phyloP scores from a whole-genome alignment of 306 rosid genomes.

The Vicia villosa region DNA sequence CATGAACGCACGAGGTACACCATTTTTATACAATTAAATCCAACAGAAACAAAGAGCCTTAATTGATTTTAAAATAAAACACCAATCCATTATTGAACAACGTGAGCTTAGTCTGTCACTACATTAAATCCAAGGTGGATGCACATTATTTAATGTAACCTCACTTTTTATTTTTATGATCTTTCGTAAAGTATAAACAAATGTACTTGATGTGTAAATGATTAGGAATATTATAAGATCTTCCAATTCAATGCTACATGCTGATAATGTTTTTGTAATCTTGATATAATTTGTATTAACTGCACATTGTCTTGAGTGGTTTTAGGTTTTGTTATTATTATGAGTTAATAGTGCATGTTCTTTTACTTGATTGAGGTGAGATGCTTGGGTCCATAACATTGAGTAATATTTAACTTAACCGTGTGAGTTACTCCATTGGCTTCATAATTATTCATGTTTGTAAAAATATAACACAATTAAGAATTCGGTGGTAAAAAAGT shows the following conservation, averaged over 20 bases:
- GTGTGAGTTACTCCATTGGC: too few relatives aligned
- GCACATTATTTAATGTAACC: constrained; percentile 24
- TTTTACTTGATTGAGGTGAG: neutral
- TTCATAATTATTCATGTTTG: too few relatives aligned
- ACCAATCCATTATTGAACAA: constrained; percentile 56
- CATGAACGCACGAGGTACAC: constrained; percentile 55
- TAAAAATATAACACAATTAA: too few relatives aligned
- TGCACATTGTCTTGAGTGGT: neutral
- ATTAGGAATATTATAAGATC: constrained; percentile 31
- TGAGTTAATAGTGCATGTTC: constrained; percentile 9
- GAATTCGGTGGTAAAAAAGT: too few relatives aligned
- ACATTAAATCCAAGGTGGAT: constrained; percentile 70
- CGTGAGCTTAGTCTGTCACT: constrained; percentile 72
- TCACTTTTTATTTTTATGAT: constrained; percentile 24
- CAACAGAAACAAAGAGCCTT: constrained; percentile 16
- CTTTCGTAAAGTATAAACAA: neutral
- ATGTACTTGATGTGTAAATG: constrained; percentile 28
- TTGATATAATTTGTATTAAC: neutral
- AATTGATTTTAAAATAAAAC: constrained; percentile 29
- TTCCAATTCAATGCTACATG: constrained; percentile 1
- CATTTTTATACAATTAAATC: constrained; percentile 40
- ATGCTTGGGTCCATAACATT: too few relatives aligned
- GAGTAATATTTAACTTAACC: too few relatives aligned
- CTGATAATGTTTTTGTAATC: constrained; percentile 12
- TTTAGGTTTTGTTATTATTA: neutral